Percentiles rank a stretch among this genome's conserved stretches.
Evolutionary conservation across 1,139 yeast species (phyloP).

Genomic region (Candida sojae): DNA sequence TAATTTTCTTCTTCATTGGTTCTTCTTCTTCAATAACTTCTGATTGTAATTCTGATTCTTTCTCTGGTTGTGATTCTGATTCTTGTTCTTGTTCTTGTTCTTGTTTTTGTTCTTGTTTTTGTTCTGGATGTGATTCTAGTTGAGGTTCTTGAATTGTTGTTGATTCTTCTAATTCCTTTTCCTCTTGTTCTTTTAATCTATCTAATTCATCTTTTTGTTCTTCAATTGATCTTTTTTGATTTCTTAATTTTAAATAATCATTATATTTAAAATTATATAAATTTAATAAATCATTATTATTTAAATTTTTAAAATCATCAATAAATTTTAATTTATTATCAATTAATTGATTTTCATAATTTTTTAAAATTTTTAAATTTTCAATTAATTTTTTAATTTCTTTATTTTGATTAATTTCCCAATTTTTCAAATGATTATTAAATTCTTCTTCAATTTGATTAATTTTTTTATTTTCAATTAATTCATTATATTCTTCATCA

Average conservation of each 20-base stretch:
- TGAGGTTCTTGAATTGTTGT: background rate
- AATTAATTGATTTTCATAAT: conserved; percentile 36
- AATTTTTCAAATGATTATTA: conserved; percentile 15
- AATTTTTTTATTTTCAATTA: conserved; percentile 18
- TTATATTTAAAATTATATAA: conserved; percentile 38
- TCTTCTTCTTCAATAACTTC: background rate
- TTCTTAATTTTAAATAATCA: conserved; percentile 39
- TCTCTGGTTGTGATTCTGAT: background rate
- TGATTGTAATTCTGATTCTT: background rate
- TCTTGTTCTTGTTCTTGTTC: background rate
- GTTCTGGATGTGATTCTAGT: background rate
- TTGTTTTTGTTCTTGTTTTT: too few species aligned
- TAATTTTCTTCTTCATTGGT: conserved; percentile 6
- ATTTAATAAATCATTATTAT: conserved; percentile 1
- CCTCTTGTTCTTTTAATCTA: conserved; percentile 23
- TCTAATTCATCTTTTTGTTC: conserved; percentile 35
- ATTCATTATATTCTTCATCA: conserved; percentile 37
- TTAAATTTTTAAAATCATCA: conserved; percentile 28
- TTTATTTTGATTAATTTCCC: conserved; percentile 20
- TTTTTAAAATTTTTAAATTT: conserved; percentile 19
- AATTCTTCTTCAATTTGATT: conserved; percentile 22
- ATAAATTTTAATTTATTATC: conserved; percentile 38
- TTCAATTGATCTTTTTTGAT: conserved; percentile 31
- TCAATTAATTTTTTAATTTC: conserved; percentile 20
- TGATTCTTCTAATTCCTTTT: background rate